A percentile compares a stretch with the other conserved stretches of the same genome.
phyloP scores from a whole-genome alignment of 805 yeast species.

The Ogataea glucozyma region DNA sequence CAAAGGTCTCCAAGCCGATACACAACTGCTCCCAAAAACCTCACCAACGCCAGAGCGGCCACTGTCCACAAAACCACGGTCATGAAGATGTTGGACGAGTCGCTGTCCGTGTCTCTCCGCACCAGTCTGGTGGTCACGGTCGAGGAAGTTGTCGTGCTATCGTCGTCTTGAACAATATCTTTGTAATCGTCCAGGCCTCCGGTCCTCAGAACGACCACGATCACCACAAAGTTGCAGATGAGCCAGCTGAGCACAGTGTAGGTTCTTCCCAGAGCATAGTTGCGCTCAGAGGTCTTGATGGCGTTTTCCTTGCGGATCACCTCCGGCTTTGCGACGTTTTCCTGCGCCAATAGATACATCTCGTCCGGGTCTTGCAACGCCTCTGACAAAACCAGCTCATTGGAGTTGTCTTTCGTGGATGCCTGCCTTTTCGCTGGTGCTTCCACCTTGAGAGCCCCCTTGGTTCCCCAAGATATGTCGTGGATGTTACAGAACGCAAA shows the following conservation, averaged over 20 bases:
- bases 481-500: slow-evolving; percentile 94
- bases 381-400: slow-evolving; percentile 30
- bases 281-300: slow-evolving; percentile 45
- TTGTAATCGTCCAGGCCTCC: slow-evolving; percentile 65
- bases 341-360: slow-evolving; percentile 28
- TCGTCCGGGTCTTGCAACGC: slow-evolving; percentile 35
- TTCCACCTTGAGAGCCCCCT: slow-evolving; percentile 67
- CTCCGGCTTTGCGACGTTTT: slow-evolving; percentile 40
- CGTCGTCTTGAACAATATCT: slow-evolving; percentile 18
- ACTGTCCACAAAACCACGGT: slow-evolving; percentile 89
- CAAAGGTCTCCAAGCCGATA: slow-evolving; percentile 39
- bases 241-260: slow-evolving; percentile 87
- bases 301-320: slow-evolving; percentile 42
- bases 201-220: slow-evolving; percentile 78
- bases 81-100: slow-evolving; percentile 53
- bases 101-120: slow-evolving; percentile 23
- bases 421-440: slow-evolving; percentile 66
- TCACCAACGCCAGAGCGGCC: slow-evolving; percentile 77
- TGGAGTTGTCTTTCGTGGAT: slow-evolving; percentile 15
- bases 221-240: slow-evolving; percentile 72
- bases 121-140: slow-evolving; percentile 24
- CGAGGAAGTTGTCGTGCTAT: slow-evolving; percentile 12
- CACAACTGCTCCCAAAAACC: slow-evolving; percentile 70
- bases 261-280: slow-evolving; percentile 88
- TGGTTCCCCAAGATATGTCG: slow-evolving; percentile 97